A percentile compares a stretch with the other conserved stretches of the same genome.
phyloP scores from a whole-genome alignment of 1,284 basidiomycete genomes.

The Sporisorium graminicola region DNA sequence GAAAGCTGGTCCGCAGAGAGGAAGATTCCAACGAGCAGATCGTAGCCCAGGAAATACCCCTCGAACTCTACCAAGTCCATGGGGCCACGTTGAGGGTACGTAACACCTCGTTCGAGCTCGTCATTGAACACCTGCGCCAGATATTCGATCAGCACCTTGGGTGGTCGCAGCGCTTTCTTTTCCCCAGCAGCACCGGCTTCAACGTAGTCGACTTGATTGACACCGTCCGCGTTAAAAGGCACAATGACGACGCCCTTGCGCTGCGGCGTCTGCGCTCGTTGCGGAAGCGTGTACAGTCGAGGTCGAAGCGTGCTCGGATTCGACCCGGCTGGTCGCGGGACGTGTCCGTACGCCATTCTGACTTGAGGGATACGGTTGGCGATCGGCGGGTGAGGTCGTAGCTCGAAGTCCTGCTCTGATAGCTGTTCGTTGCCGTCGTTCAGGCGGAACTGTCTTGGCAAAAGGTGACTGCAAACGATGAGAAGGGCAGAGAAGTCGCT shows the following conservation, averaged over 20 bases:
- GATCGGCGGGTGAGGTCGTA: background rate
- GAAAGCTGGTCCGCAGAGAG: slow-evolving; percentile 19
- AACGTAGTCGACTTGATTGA: slow-evolving; percentile 14
- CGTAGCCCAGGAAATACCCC: slow-evolving; percentile 56
- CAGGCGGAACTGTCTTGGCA: background rate
- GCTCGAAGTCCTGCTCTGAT: background rate
- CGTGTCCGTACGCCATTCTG: slow-evolving; percentile 58
- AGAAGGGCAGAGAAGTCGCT: slow-evolving; percentile 8
- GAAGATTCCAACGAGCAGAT: slow-evolving; percentile 47
- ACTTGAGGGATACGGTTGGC: background rate
- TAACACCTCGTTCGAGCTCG: slow-evolving; percentile 55
- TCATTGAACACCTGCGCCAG: slow-evolving; percentile 51
- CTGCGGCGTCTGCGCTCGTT: slow-evolving; percentile 27
- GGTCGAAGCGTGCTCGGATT: slow-evolving; percentile 38
- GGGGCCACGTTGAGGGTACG: slow-evolving; percentile 56
- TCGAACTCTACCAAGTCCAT: slow-evolving; percentile 49
- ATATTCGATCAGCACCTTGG: slow-evolving; percentile 27
- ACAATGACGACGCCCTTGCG: slow-evolving; percentile 37
- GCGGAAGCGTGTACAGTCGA: slow-evolving; percentile 45
- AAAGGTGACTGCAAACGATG: background rate
- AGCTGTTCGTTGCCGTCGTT: background rate
- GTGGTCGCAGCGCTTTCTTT: slow-evolving; percentile 14
- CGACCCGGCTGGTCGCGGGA: slow-evolving; percentile 49
- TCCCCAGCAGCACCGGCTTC: background rate
- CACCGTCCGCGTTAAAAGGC: slow-evolving; percentile 43